Evolutionary conservation across 805 yeast species (phyloP), one percentile per base, ranked within the genome.

Genomic region (Myxozyma mucilagina): DNA sequence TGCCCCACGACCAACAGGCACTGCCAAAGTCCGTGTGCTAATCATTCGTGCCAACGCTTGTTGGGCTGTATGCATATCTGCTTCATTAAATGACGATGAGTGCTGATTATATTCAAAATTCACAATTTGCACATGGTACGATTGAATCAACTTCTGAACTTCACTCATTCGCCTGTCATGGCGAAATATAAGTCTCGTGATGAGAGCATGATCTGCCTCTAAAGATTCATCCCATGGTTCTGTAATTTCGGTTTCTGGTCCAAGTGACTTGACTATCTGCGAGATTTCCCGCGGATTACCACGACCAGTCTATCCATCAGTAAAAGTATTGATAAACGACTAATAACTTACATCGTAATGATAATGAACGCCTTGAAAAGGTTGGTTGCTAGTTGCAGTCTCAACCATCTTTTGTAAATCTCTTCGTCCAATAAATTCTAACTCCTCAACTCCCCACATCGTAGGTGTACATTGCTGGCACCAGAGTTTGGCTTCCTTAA

Each of bases 101-200:
- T 31, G 78, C 72, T 7, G 79, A 65, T 42, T 8, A 71, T 76
- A 3, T 76, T 78, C 13, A 76, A 76, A 2, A 75, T 71, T 20
- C 73, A 71, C 56, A 79, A 73, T 0, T 68, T 89, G 96, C 8
- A 82, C 78, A 61, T 82, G 82, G 0, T 90, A 85, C 4, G 89
- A 84, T 69, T 87, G 92, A 39, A 93, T 72, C 16, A 91, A 73
- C 36, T 83, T 81, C 0, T 92, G 82, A 11, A 88, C 86, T 68
- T 92, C 96, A 67, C 82, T 84, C 70, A 87, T 88, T 50, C 97
- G 76, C 49, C 96, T 76, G 72, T 93, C 98, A 47, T 82, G 80
- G 14, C 86, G 84, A 70, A 90, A 93, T 0, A 92, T 84, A 11
- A 87, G 73, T 63, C 82, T 84, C 1, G 93, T 85, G n/a, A 88